These are phyloP conservation scores for Scytalidium sp. DNA, from an alignment of 2,329 filamentous ascomycete genomes.

Conservation along the genomic window DNA sequence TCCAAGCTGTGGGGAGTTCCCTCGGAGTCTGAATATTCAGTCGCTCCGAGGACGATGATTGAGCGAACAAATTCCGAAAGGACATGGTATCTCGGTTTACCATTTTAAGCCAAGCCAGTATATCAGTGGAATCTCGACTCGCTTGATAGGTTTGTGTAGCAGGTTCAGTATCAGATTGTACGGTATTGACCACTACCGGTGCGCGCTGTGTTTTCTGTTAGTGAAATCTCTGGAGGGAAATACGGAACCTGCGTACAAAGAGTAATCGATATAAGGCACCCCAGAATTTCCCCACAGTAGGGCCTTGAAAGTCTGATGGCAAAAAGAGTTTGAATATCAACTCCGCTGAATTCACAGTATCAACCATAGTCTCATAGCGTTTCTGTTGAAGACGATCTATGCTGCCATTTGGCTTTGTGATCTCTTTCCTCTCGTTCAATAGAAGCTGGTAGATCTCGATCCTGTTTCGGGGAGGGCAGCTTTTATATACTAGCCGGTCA, in stretches of 20 bases:
- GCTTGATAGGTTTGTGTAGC: neutral
- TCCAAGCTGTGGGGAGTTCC: slow-evolving; percentile 17
- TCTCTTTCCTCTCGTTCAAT: slow-evolving; percentile 1
- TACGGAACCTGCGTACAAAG: slow-evolving; percentile 20
- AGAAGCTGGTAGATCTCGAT: slow-evolving; percentile 8
- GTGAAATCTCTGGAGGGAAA: too few relatives aligned
- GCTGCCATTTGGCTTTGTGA: slow-evolving; percentile 3
- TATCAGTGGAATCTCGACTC: slow-evolving; percentile 1
- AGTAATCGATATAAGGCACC: slow-evolving; percentile 34
- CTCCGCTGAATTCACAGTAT: slow-evolving; percentile 39
- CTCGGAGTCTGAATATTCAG: slow-evolving; percentile 13
- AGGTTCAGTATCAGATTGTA: neutral
- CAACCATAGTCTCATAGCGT: slow-evolving; percentile 27
- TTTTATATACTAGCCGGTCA: slow-evolving; percentile 14
- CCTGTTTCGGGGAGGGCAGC: slow-evolving; percentile 4
- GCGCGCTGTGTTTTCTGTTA: neutral
- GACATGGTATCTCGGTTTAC: slow-evolving; percentile 2
- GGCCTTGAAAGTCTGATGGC: slow-evolving; percentile 31
- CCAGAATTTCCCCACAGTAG: slow-evolving; percentile 41
- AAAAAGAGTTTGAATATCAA: slow-evolving; percentile 40
- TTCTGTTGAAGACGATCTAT: slow-evolving; percentile 11
- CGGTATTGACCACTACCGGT: neutral
- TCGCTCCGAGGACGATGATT: slow-evolving; percentile 5
- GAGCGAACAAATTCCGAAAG: slow-evolving; percentile 11
- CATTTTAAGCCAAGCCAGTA: slow-evolving; percentile 3